Conservation (phyloP, 768 basidiomycete species). For the Tylopilus rubrobrunneus region DNA sequence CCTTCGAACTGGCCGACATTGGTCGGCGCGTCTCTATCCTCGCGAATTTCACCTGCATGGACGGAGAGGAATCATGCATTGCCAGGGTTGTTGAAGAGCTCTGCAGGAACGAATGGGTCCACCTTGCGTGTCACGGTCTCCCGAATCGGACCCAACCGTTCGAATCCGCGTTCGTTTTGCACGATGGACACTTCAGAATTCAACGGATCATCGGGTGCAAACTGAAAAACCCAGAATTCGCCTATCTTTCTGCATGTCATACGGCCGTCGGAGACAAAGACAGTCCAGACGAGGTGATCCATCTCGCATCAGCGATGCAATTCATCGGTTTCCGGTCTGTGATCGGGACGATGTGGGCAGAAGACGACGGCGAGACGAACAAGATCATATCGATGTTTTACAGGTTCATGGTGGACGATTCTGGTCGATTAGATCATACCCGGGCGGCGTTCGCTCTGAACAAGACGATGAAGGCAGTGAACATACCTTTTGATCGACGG, state of each 20-base stretch:
- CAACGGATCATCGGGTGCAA: background rate
- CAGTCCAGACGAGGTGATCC: background rate
- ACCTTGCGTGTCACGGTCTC: slow-evolving; percentile 35
- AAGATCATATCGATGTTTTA: background rate
- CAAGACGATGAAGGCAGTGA: background rate
- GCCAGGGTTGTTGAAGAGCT: no score
- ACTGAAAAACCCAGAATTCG: background rate
- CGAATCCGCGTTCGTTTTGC: background rate
- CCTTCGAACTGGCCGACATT: no score
- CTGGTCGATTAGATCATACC: background rate
- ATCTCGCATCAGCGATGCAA: background rate
- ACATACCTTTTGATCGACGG: background rate
- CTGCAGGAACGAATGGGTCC: background rate
- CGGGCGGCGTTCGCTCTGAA: background rate
- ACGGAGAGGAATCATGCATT: no score
- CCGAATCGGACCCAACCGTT: background rate
- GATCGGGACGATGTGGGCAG: background rate
- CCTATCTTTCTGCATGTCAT: background rate
- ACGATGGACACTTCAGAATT: background rate
- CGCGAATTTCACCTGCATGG: no score
- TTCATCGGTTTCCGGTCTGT: background rate
- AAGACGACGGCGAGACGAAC: background rate
- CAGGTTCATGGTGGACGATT: background rate
- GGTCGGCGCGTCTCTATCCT: no score
- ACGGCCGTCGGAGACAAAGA: background rate